A percentile compares a stretch with the other conserved stretches of the same genome.
Conservation (phyloP, 73 alveolate species). For the Paramecium primaurelia region DNA sequence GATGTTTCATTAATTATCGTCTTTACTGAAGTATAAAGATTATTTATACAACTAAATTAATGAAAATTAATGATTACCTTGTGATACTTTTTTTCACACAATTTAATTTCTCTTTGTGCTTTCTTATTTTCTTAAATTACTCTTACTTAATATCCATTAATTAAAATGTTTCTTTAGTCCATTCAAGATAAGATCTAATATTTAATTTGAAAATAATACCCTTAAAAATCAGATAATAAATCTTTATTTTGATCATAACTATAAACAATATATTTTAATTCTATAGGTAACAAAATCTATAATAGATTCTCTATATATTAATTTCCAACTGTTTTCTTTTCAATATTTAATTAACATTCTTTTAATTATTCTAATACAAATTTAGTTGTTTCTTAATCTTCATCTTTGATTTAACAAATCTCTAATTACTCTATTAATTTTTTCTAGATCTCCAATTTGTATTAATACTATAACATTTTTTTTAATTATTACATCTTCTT, state of each 20-base stretch:
- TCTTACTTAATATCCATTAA: not conserved
- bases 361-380: not conserved
- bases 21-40: not conserved
- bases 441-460: not conserved
- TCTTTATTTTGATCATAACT: slow-evolving; percentile 1
- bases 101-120: not conserved
- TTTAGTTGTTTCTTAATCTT: not conserved
- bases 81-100: not conserved
- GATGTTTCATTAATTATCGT: not conserved
- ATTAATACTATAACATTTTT: not conserved
- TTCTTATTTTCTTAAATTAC: not conserved
- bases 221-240: not conserved
- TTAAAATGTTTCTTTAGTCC: not conserved
- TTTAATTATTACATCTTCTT: not conserved
- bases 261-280: not conserved
- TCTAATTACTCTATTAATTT: not conserved
- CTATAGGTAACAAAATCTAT: not conserved
- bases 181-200: not conserved
- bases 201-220: not conserved
- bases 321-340: not conserved
- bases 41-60: not conserved
- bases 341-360: not conserved
- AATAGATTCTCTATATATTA: not conserved
- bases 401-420: not conserved
- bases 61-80: not conserved